phyloP scores from a whole-genome alignment of 2,329 filamentous ascomycete species.

The Alternaria sp. region DNA sequence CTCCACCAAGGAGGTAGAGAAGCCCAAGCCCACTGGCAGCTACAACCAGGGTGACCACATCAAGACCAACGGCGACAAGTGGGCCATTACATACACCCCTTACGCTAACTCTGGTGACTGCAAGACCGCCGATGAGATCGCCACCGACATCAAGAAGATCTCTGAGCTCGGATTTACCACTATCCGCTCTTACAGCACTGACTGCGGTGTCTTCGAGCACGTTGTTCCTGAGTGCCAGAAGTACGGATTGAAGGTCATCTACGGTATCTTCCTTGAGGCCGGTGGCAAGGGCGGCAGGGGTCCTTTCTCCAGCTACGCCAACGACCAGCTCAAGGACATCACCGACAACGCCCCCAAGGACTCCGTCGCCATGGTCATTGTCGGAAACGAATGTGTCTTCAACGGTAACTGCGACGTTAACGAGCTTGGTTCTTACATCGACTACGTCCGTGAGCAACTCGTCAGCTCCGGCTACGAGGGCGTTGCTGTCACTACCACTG shows the following conservation, averaged over 20 bases:
- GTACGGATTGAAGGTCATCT: constrained; percentile 78
- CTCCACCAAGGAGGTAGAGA: constrained; percentile 31
- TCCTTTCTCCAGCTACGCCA: constrained; percentile 62
- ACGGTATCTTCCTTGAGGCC: constrained; percentile 85
- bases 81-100: constrained; percentile 61
- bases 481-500: constrained; percentile 76
- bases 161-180: constrained; percentile 66
- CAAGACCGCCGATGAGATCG: constrained; percentile 53
- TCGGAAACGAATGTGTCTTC: constrained; percentile 92
- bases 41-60: constrained; percentile 41
- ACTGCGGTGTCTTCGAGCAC: constrained; percentile 82
- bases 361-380: constrained; percentile 80
- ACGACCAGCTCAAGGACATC: constrained; percentile 78
- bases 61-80: constrained; percentile 56
- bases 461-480: constrained; percentile 73
- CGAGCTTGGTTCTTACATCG: constrained; percentile 76
- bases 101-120: constrained; percentile 55
- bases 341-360: constrained; percentile 73
- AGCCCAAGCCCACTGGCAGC: constrained; percentile 43
- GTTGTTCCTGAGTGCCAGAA: constrained; percentile 74
- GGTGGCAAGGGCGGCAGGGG: constrained; percentile 58
- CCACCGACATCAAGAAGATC: constrained; percentile 55
- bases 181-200: constrained; percentile 86
- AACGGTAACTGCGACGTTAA: constrained; percentile 71
- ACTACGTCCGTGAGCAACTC: constrained; percentile 71